These are phyloP conservation scores for Aristolochia fimbriata DNA, from an alignment of 164 flowering plant species.

Conservation along the genomic window DNA sequence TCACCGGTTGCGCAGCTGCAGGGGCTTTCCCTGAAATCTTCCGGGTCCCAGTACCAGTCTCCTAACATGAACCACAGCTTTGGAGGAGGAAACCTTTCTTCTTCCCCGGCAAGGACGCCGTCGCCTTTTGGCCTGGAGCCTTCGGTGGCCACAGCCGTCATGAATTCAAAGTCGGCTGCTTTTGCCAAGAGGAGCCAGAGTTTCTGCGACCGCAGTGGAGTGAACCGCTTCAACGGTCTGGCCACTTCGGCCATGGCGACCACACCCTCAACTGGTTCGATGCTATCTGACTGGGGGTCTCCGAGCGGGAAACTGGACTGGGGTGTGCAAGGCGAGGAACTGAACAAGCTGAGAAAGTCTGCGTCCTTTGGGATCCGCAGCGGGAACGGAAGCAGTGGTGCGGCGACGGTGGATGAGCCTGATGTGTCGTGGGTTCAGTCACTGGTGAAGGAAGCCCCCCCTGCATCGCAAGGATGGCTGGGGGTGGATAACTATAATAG, in stretches of 20 bases:
- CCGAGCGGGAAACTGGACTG: conserved; percentile 81
- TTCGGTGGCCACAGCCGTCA: conserved; percentile 28
- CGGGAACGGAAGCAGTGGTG: conserved; percentile 6
- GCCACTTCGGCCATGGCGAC: conserved; percentile 11
- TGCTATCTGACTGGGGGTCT: conserved; percentile 69
- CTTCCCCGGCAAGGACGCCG: conserved; percentile 47
- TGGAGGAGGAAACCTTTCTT: conserved; percentile 13
- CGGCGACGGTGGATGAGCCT: conserved; percentile 37
- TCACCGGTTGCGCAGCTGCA: conserved; percentile 42
- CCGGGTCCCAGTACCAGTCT: conserved; percentile 35
- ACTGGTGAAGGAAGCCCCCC: conserved; percentile 5
- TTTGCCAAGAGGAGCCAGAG: conserved; percentile 86
- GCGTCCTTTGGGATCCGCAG: conserved; percentile 68
- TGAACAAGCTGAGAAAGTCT: conserved; percentile 69
- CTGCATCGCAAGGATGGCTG: conserved; percentile 12
- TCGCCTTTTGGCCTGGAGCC: conserved; percentile 41
- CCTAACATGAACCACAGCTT: conserved; percentile 19
- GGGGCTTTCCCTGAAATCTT: conserved; percentile 25
- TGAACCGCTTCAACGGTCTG: conserved; percentile 18
- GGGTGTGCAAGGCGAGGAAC: conserved; percentile 78
- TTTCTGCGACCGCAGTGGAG: conserved; percentile 54
- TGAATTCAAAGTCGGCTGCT: conserved; percentile 38
- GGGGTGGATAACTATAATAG: conserved; percentile 18
- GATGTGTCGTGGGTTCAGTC: conserved; percentile 91
- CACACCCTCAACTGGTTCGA: conserved; percentile 14